Evolutionary conservation across 345 rosid genomes (phyloP), one percentile per base, ranked within the genome.

Genomic region (Populus euphratica): DNA sequence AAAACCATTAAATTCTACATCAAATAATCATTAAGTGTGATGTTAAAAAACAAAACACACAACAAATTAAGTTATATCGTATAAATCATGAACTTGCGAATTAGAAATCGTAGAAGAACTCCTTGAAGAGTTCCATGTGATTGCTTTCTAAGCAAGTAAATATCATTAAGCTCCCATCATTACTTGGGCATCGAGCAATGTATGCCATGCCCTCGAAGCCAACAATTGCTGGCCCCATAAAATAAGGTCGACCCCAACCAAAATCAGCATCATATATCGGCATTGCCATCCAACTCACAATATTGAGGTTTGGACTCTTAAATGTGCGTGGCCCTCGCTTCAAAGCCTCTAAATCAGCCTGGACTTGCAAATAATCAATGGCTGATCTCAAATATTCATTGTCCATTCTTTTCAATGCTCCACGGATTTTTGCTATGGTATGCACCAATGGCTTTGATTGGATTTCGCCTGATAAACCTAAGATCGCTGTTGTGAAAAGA

Each of bases 351-450:
- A 69, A 13, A 5, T 77, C 84, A 18, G 11, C 10, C 35, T 13
- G 69, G 13, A 64, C 56, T 39, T 73, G 23, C 43, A 73, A 25
- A 17, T 41, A 47, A 68, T 81, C 83, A 11, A 69, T 33, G 1
- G 72, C 68, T 36, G 90, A 88, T 54, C 90, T 86, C 77, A 88
- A 68, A 79, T 90, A 87, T n/a, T 69, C 71, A 50, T 83, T 77
- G 23, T 86, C 73, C 83, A 78, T 85, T 65, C 78, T 78, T 69
- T 43, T 78, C 63, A 77, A 6, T 1, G 75, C 47, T 56, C 11
- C 8, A 6, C 77, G 83, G 31, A 89, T 80, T 72, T 75, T 81
- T 59, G 81, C 82, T 13, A 69, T 73, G 4, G 86, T 86, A 65
- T 5, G 5, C 6, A n/a, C 29, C 36, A 91, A 79, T 14, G 73